Evolutionary conservation across 148 eudicot genomes (phyloP).

Genomic region (Silene conica): DNA sequence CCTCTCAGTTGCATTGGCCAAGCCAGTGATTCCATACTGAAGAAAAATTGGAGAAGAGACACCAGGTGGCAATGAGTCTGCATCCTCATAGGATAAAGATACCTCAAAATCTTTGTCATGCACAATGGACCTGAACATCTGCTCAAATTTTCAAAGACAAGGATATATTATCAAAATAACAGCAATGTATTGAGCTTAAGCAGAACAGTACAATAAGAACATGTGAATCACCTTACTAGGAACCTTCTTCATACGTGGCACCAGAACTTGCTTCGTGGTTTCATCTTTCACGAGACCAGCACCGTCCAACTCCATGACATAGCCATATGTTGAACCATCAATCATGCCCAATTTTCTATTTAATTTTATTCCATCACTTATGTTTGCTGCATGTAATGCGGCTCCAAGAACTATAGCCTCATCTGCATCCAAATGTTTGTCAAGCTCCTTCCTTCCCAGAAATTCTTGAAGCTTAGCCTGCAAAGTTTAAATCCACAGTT

Average conservation of each 20-base stretch:
- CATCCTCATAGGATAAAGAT: constrained; percentile 72
- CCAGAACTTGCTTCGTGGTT: constrained; percentile 65
- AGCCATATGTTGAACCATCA: constrained; percentile 92
- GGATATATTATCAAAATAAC: constrained; percentile 10
- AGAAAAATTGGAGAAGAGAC: constrained; percentile 62
- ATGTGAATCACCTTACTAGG: constrained; percentile 71
- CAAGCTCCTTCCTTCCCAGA: constrained; percentile 84
- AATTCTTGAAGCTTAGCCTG: constrained; percentile 95
- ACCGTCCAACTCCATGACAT: constrained; percentile 76
- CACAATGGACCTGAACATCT: constrained; percentile 80
- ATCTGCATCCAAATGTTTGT: constrained; percentile 94
- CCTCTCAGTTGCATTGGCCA: constrained; percentile 81
- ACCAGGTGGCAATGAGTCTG: constrained; percentile 69
- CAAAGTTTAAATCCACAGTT: constrained; percentile 10
- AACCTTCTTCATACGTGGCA: constrained; percentile 81
- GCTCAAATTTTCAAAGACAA: constrained; percentile 16
- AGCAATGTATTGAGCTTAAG: neutral
- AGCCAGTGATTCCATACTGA: constrained; percentile 68
- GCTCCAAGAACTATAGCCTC: constrained; percentile 96
- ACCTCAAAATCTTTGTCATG: constrained; percentile 87
- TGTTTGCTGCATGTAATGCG: constrained; percentile 86
- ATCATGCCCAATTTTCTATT: constrained; percentile 94
- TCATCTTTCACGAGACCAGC: constrained; percentile 74
- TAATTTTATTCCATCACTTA: constrained; percentile 95
- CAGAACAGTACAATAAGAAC: neutral